Percentiles rank a stretch among this genome's conserved stretches.
phyloP scores from a whole-genome alignment of 345 rosid genomes.

The Capsella bursapastoris region DNA sequence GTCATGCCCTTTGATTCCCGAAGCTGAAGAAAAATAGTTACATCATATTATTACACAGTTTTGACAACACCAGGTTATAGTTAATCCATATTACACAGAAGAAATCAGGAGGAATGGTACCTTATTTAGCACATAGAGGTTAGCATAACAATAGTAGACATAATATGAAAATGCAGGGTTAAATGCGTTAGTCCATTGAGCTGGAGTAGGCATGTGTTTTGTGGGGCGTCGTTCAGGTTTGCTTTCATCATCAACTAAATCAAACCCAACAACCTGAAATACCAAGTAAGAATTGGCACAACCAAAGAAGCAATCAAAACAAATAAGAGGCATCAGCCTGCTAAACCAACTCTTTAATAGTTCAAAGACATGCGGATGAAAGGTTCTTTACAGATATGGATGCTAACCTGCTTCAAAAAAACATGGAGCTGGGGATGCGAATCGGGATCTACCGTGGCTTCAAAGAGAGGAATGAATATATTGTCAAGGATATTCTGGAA shows the following conservation, averaged over 20 bases:
- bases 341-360: background rate
- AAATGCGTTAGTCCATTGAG: constrained; percentile 94
- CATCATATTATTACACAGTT: constrained; percentile 22
- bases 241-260: constrained; percentile 98
- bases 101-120: constrained; percentile 44
- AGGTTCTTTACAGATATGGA: constrained; percentile 2
- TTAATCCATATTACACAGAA: background rate
- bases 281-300: constrained; percentile 30
- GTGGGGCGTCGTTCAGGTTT: constrained; percentile 99
- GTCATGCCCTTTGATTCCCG: constrained; percentile 99
- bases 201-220: constrained; percentile 99
- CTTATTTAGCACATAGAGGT: constrained; percentile 93
- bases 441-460: constrained; percentile 97
- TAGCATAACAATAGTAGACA: constrained; percentile 93
- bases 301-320: constrained; percentile 11
- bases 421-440: constrained; percentile 99
- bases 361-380: constrained; percentile 5
- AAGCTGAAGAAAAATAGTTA: constrained; percentile 60
- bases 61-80: constrained; percentile 4
- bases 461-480: constrained; percentile 94
- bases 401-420: constrained; percentile 86
- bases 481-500: constrained; percentile 99
- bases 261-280: constrained; percentile 93
- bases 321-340: background rate
- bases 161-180: constrained; percentile 98